phyloP scores from a whole-genome alignment of 2,329 filamentous ascomycete species.

The Teratosphaeria destructans region DNA sequence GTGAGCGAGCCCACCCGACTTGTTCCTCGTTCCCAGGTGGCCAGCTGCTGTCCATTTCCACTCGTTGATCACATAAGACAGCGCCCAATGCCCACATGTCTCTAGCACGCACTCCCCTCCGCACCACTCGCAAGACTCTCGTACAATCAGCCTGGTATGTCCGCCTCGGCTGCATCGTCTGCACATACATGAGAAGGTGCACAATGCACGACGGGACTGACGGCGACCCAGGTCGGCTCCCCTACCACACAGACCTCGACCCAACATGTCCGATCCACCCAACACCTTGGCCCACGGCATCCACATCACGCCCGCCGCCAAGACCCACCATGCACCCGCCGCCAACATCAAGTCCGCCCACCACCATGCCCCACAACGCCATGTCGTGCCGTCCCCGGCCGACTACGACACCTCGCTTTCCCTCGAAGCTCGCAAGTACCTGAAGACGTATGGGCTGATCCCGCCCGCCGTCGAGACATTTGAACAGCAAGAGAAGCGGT shows the following conservation, averaged over 20 bases:
- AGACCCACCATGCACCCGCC: slow-evolving; percentile 8
- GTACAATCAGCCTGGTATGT: slow-evolving; percentile 1
- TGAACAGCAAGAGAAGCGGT: slow-evolving; percentile 44
- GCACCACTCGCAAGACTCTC: neutral
- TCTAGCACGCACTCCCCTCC: neutral
- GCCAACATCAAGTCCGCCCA: slow-evolving; percentile 27
- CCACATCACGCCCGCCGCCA: neutral
- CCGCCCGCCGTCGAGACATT: slow-evolving; percentile 42
- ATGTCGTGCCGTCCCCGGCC: slow-evolving; percentile 4
- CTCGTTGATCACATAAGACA: neutral
- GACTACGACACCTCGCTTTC: slow-evolving; percentile 43
- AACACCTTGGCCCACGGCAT: neutral
- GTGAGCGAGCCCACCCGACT: neutral
- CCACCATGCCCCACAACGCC: slow-evolving; percentile 22
- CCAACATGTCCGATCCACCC: neutral
- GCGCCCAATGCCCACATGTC: neutral
- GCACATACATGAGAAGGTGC: no score
- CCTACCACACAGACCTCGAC: neutral
- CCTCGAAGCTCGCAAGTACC: slow-evolving; percentile 39
- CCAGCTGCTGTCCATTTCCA: neutral
- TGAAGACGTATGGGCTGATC: slow-evolving; percentile 43
- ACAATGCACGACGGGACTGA: neutral
- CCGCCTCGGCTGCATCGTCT: neutral
- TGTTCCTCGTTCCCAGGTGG: neutral
- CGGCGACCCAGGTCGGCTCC: neutral